phyloP scores from a whole-genome alignment of 345 rosid genomes.

The Citrus unshiu region DNA sequence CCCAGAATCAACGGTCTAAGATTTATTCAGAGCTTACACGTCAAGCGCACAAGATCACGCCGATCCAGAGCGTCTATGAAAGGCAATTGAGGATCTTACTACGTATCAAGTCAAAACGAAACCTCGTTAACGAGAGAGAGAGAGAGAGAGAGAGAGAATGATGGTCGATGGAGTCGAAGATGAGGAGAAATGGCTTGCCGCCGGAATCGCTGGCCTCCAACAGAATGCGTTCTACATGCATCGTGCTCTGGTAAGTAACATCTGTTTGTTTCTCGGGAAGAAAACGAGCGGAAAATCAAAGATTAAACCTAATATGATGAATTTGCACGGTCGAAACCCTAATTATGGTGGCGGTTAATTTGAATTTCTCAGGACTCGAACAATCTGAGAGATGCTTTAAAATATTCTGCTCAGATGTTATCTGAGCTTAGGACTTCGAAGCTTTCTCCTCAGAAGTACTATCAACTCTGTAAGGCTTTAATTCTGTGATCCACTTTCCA shows the following conservation, averaged over 20 bases:
- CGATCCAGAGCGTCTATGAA: slow-evolving; percentile 18
- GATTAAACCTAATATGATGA: slow-evolving; percentile 29
- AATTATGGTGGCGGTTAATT: neutral
- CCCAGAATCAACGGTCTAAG: neutral
- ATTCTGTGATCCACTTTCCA: slow-evolving; percentile 19
- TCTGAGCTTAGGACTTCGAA: slow-evolving; percentile 96
- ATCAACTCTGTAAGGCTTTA: slow-evolving; percentile 71
- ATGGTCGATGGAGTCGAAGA: slow-evolving; percentile 85
- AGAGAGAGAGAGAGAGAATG: slow-evolving; percentile 38
- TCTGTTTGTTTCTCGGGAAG: slow-evolving; percentile 18
- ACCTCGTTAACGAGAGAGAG: slow-evolving; percentile 23
- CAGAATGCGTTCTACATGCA: slow-evolving; percentile 98
- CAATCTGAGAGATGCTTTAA: slow-evolving; percentile 92
- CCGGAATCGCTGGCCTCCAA: slow-evolving; percentile 89
- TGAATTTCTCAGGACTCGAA: slow-evolving; percentile 65
- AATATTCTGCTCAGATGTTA: slow-evolving; percentile 99
- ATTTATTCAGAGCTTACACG: neutral
- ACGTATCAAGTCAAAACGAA: slow-evolving; percentile 30
- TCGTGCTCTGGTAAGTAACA: slow-evolving; percentile 78
- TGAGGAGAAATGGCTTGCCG: slow-evolving; percentile 98
- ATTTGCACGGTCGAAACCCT: neutral
- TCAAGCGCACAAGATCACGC: slow-evolving; percentile 18
- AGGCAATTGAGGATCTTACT: slow-evolving; percentile 21
- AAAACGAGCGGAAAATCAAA: neutral
- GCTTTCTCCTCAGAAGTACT: slow-evolving; percentile 96